Conservation (phyloP, 306 rosid genomes). For the Vigna radiata region DNA sequence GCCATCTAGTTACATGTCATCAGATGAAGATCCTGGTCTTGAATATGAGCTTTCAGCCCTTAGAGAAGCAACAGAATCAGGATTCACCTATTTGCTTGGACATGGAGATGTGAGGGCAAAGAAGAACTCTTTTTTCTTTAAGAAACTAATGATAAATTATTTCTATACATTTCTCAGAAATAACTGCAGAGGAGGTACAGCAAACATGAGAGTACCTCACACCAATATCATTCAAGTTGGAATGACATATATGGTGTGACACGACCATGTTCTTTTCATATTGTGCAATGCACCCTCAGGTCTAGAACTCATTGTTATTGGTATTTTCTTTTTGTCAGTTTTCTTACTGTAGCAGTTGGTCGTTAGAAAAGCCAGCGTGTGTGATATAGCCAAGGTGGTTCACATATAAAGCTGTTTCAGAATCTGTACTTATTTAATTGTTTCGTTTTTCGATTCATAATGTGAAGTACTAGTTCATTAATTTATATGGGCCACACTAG, state of each 20-base stretch:
- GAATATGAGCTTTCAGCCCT: constrained; percentile 93
- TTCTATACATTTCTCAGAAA: constrained; percentile 87
- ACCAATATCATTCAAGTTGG: constrained; percentile 89
- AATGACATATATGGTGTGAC: constrained; percentile 91
- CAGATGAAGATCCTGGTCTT: constrained; percentile 78
- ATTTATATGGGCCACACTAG: too few relatives aligned
- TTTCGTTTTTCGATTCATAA: constrained; percentile 4
- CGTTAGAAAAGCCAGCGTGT: neutral
- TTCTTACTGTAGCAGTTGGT: neutral
- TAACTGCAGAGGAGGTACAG: constrained; percentile 93
- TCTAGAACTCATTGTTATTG: constrained; percentile 36
- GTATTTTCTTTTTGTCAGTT: constrained; percentile 5
- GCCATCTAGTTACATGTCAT: constrained; percentile 70
- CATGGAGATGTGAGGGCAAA: constrained; percentile 92
- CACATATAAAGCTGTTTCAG: neutral
- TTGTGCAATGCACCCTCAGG: constrained; percentile 36
- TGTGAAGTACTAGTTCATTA: neutral
- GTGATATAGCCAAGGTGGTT: constrained; percentile 12
- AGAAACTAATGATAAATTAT: constrained; percentile 86
- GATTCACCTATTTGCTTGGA: constrained; percentile 90
- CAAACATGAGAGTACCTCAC: constrained; percentile 90
- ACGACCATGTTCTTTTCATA: constrained; percentile 13
- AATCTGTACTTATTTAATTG: neutral
- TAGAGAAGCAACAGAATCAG: constrained; percentile 88
- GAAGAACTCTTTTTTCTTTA: constrained; percentile 84